Percentiles rank a stretch among this genome's conserved stretches.
Conservation (phyloP, 495 filamentous ascomycete species). For the Choiromyces venosus region DNA sequence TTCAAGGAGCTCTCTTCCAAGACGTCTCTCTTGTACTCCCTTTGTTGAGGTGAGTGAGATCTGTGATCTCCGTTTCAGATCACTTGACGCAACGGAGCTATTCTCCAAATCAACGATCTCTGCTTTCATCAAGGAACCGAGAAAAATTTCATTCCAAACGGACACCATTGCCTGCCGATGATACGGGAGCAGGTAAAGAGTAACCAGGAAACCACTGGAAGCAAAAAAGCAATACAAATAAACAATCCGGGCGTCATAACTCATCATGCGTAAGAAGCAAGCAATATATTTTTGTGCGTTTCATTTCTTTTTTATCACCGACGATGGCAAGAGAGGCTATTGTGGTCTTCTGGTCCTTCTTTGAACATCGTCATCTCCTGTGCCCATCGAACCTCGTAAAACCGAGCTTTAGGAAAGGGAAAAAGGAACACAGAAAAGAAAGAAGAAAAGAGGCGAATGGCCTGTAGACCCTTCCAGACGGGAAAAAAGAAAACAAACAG, state of each 20-base stretch:
- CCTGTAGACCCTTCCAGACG: background rate
- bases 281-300: background rate
- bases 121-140: background rate
- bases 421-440: background rate
- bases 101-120: background rate
- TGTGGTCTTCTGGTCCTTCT: background rate
- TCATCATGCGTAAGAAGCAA: background rate
- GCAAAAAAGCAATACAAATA: background rate
- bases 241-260: background rate
- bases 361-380: conserved; percentile 1
- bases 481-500: background rate
- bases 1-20: background rate
- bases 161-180: background rate
- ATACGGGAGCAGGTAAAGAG: background rate
- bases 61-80: conserved; percentile 9
- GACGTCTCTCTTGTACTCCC: background rate
- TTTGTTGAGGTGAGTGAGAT: background rate
- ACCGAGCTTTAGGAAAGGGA: background rate
- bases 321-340: background rate
- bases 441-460: background rate
- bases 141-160: background rate
- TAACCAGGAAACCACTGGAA: background rate
- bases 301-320: background rate
- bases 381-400: background rate
- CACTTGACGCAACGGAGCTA: conserved; percentile 27